Base-by-base conservation (phyloP, 1,284 basidiomycete genomes). In the Somion occarium region DNA sequence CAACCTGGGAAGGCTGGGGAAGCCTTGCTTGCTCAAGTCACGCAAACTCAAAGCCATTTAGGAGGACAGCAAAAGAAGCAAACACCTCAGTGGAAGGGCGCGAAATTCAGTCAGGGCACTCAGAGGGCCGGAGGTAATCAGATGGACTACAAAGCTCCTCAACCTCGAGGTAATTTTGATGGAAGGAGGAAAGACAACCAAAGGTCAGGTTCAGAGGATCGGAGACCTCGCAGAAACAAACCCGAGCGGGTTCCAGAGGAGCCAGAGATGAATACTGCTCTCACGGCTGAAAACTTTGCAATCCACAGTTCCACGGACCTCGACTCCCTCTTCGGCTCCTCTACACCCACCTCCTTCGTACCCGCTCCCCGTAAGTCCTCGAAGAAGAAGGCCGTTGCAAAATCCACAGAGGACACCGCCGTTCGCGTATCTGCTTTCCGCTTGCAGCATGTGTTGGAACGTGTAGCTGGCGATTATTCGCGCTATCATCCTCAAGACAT, bases 381-480 rank as follows among this genome's bases (percentile, higher is more conserved):
- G 15, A 34, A 34, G 30, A 15, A 7, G 7, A 34, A 34, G 30
- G 15, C 30, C 15, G 30, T 34, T 15, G 15, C 30, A 7, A 7
- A 34, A 15, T 34, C 30, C 7, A 7, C 15, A 7, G 15, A 34
- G 30, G 30, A 7, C 30, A 7, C 30, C 7, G 7, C 30, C 7
- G 15, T 15, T 7, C 7, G 30, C 30, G 7, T 34, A 7, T 7
- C 30, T 7, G 7, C 30, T 7, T 7, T 34, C 30, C 7, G 7
- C 15, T 15, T 66, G 12, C 70, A 67, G 47, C 51, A 49, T 26
- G 56, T 62, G 43, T 61, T 63, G 50, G 75, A 78, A 59, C 60
- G 59, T 13, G 57, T 63, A 23, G 76, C 68, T 4, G 79, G 81
- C 26, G 74, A 80, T 56, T 85, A 85, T 58, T 66, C 72, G 13